These are phyloP conservation scores for Suhomyces tanzawaensis DNA, from an alignment of 805 yeast species.

Conservation along the genomic window DNA sequence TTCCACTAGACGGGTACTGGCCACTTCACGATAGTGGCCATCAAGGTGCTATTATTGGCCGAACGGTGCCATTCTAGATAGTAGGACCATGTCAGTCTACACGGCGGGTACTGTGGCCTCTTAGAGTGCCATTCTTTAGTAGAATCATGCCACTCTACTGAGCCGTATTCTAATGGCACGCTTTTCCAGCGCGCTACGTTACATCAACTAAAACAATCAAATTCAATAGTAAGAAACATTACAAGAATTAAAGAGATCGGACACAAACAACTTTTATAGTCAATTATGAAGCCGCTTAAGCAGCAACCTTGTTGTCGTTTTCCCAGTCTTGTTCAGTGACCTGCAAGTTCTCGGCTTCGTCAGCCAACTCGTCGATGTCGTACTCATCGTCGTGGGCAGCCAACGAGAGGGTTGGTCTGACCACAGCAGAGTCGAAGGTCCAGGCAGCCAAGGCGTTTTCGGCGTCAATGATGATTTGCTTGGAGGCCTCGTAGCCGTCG, in stretches of 20 bases:
- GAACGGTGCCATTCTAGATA: too few relatives aligned
- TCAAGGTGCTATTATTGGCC: too few relatives aligned
- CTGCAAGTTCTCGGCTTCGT: constrained; percentile 42
- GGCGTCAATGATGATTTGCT: constrained; percentile 95
- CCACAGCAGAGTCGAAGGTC: constrained; percentile 95
- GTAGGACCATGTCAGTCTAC: too few relatives aligned
- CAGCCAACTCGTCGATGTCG: constrained; percentile 43
- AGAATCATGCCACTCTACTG: too few relatives aligned
- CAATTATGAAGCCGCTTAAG: constrained; percentile 13
- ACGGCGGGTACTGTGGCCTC: too few relatives aligned
- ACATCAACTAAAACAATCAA: constrained; percentile 7
- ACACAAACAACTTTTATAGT: constrained; percentile 4
- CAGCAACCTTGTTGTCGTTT: constrained; percentile 29
- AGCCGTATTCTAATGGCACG: too few relatives aligned
- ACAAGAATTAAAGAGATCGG: constrained; percentile 13
- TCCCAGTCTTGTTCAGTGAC: constrained; percentile 57
- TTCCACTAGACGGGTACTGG: too few relatives aligned
- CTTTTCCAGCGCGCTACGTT: too few relatives aligned
- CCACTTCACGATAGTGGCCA: too few relatives aligned
- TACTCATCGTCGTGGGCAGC: constrained; percentile 52
- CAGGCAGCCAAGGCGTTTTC: constrained; percentile 93
- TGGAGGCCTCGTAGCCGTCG: constrained; percentile 97
- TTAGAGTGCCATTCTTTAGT: too few relatives aligned
- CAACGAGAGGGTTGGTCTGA: constrained; percentile 88
- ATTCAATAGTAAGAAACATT: constrained; percentile 12